These are phyloP conservation scores for Ophiostoma himal-ulmi DNA, from an alignment of 2,329 filamentous ascomycete species.

Conservation along the genomic window DNA sequence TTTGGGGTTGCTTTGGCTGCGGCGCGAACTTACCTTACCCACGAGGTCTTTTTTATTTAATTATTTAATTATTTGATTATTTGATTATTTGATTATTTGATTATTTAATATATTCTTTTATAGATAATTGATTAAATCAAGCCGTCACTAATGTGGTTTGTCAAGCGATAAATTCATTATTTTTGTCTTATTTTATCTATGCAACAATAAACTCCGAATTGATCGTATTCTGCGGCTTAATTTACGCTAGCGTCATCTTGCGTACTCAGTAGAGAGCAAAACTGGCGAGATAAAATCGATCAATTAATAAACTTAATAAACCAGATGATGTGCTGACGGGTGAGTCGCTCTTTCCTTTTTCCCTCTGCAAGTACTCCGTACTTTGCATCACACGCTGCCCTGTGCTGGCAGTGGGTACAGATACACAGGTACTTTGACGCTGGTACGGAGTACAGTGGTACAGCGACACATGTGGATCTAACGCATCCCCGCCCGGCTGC, in stretches of 20 bases:
- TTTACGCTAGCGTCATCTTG: slow-evolving; percentile 6
- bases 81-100: slow-evolving; percentile 1
- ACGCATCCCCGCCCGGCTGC: slow-evolving; percentile 9
- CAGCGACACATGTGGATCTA: neutral
- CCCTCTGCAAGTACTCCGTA: neutral
- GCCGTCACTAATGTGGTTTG: neutral
- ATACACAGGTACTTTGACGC: neutral
- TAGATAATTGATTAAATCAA: neutral
- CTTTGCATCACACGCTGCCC: neutral
- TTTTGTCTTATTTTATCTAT: neutral
- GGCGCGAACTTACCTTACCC: slow-evolving; percentile 29
- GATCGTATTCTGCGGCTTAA: slow-evolving; percentile 6
- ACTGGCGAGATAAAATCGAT: neutral
- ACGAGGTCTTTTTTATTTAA: slow-evolving; percentile 24
- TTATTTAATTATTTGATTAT: neutral
- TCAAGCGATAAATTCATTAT: neutral
- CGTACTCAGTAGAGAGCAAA: neutral
- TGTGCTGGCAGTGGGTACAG: neutral
- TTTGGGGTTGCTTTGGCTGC: slow-evolving; percentile 26
- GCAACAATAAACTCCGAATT: slow-evolving; percentile 8
- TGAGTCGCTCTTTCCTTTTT: neutral
- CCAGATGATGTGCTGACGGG: slow-evolving; percentile 3
- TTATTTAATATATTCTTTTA: slow-evolving; percentile 21
- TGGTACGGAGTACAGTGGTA: neutral
- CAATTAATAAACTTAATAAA: neutral